Evolutionary conservation across 768 basidiomycete species (phyloP).

Genomic region (Collybia sordida): DNA sequence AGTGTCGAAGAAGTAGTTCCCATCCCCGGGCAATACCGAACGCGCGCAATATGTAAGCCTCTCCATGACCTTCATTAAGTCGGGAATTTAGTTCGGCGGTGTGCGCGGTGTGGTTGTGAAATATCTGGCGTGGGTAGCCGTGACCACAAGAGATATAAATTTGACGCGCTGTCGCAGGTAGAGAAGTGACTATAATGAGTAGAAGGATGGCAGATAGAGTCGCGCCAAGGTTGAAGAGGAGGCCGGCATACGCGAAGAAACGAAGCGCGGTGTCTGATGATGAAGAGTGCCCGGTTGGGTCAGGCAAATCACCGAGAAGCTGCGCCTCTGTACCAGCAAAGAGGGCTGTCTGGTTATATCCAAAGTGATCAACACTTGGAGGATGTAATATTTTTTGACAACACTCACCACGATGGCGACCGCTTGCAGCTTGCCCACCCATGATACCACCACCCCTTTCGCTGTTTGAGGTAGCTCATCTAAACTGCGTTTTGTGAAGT

Average conservation of each 20-base stretch:
- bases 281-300: background rate
- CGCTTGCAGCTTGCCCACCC: conserved; percentile 19
- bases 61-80: conserved; percentile 15
- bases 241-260: conserved; percentile 18
- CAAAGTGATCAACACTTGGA: background rate
- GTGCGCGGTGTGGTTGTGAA: conserved; percentile 5
- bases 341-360: conserved; percentile 14
- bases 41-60: conserved; percentile 18
- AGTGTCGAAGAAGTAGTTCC: conserved; percentile 16
- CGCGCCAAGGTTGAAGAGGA: conserved; percentile 19
- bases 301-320: conserved; percentile 14
- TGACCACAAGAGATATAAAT: conserved; percentile 18
- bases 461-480: conserved; percentile 18
- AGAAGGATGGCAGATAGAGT: conserved; percentile 20
- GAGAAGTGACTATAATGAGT: conserved; percentile 20
- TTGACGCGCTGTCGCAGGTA: conserved; percentile 18
- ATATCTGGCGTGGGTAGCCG: conserved; percentile 15
- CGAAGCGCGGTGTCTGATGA: conserved; percentile 12
- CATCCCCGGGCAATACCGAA: conserved; percentile 19
- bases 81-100: conserved; percentile 13
- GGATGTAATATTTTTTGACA: background rate
- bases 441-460: conserved; percentile 17
- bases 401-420: conserved; percentile 16
- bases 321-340: conserved; percentile 17
- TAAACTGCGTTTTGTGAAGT: background rate